These are phyloP conservation scores for Keithomyces neogunnii DNA, from an alignment of 2,329 filamentous ascomycete genomes.

Conservation along the genomic window DNA sequence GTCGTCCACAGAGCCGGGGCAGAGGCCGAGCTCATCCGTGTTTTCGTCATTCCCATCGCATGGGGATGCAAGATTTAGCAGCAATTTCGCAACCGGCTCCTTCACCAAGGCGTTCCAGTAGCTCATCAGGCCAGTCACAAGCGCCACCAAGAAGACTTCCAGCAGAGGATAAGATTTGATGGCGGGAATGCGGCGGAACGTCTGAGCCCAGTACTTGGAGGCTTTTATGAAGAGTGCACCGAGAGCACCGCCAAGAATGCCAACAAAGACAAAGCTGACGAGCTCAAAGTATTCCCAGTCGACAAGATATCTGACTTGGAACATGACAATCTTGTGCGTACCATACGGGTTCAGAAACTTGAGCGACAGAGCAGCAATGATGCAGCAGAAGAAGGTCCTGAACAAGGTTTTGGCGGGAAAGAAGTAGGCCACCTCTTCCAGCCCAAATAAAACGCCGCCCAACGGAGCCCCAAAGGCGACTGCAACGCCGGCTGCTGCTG, in stretches of 20 bases:
- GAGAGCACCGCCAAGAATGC: slow-evolving; percentile 71
- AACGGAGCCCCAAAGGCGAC: slow-evolving; percentile 88
- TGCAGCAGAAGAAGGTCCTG: slow-evolving; percentile 96
- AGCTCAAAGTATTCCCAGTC: slow-evolving; percentile 97
- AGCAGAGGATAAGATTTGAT: slow-evolving; percentile 81
- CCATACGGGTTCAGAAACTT: slow-evolving; percentile 96
- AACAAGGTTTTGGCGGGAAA: slow-evolving; percentile 97
- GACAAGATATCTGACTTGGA: slow-evolving; percentile 80
- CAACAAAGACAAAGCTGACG: slow-evolving; percentile 74
- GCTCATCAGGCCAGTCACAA: slow-evolving; percentile 74
- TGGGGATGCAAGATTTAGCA: slow-evolving; percentile 84
- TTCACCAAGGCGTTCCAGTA: slow-evolving; percentile 94
- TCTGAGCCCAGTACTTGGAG: slow-evolving; percentile 79
- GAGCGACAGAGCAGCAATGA: slow-evolving; percentile 79
- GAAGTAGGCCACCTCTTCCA: slow-evolving; percentile 96
- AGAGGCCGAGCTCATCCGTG: slow-evolving; percentile 63
- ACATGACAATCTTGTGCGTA: slow-evolving; percentile 92
- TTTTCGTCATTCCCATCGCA: slow-evolving; percentile 63
- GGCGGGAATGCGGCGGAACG: slow-evolving; percentile 69
- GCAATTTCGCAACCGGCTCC: slow-evolving; percentile 78
- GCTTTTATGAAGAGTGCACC: slow-evolving; percentile 97
- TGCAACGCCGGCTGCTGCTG: slow-evolving; percentile 83
- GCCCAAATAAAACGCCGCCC: slow-evolving; percentile 81
- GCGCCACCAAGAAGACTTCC: slow-evolving; percentile 80
- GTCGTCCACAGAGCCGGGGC: slow-evolving; percentile 60